Base-by-base conservation (phyloP, 1,139 yeast genomes). In the Pichia sp. region DNA sequence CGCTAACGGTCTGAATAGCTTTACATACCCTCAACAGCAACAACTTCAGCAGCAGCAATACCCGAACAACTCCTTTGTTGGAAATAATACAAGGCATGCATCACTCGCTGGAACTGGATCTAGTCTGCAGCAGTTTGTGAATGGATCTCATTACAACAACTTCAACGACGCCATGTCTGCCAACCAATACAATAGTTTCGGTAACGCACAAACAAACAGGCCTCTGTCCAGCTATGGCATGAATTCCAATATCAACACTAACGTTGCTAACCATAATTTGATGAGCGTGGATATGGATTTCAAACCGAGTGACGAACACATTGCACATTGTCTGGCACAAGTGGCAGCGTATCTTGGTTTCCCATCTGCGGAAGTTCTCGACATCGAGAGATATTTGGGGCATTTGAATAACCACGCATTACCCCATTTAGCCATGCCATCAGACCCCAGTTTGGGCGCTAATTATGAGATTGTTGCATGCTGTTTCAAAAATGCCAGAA, bases 401-500 rank as follows among this genome's bases (percentile, higher is more conserved):
- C 34, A 41, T 25, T 40, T 53, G 25, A 46, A 47, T 27, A 47
- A 38, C 21, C 36, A 29, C 7, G 51, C 48, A 19, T 41, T 58
- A 25, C 62, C 62, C 9, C 47, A 50, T 35, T 52, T 56, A 27
- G 56, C 59, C 3, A 26, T 25, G 14, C 48, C 48, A 10, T 46
- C 46, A 6, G 53, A 52, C 10, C 27, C 33, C 12, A 5, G 33
- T 5, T 25, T 20, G 12, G 15, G 42, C 10, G 47, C 52, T 2
- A 51, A 50, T 5, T 53, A 46, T 29, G 47, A 70, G 16, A 60
- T 81, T 32, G 78, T 79, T 34, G 62, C 87, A 34, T 93, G 88
- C 22, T 79, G 84, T 39, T 83, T 91, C 61, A 91, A 93, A 58
- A 82, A 86, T 20, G 91, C 94, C 10, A 72, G 96, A 42, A 64